These are phyloP conservation scores for Dissophora ornata DNA, from an alignment of 192 early-diverging fungal genomes.

Conservation along the genomic window DNA sequence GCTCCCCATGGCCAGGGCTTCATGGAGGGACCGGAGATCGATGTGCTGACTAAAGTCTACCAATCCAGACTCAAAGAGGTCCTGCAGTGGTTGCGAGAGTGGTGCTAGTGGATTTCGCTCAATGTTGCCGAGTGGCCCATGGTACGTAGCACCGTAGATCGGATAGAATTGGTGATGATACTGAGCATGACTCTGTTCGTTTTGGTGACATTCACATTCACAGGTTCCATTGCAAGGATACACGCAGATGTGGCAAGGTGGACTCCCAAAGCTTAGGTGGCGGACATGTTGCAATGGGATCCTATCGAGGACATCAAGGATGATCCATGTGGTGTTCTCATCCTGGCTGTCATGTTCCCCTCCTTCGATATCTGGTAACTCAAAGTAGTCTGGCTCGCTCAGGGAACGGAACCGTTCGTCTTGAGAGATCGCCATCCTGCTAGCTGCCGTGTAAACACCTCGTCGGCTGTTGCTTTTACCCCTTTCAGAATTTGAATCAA, in stretches of 20 bases:
- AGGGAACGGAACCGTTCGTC: conserved; percentile 21
- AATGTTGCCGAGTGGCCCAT: not conserved
- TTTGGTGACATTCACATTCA: conserved; percentile 36
- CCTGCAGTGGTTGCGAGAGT: conserved; percentile 28
- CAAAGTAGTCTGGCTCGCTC: conserved; percentile 9
- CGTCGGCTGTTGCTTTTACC: not conserved
- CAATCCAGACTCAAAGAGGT: conserved; percentile 24
- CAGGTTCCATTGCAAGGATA: conserved; percentile 28
- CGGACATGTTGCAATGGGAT: conserved; percentile 18
- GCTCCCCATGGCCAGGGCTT: not conserved
- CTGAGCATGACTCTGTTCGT: conserved; percentile 5
- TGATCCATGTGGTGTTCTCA: conserved; percentile 26
- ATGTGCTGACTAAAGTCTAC: conserved; percentile 36
- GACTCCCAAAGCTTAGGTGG: conserved; percentile 27
- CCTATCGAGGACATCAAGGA: conserved; percentile 21
- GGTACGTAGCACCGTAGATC: not conserved
- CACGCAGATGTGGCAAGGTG: conserved; percentile 32
- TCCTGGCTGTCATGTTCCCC: conserved; percentile 1
- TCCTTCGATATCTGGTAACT: conserved; percentile 10
- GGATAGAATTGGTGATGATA: not conserved
- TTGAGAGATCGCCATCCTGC: not conserved
- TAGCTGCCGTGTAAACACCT: not conserved
- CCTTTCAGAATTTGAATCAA: too few species aligned
- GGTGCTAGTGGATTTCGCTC: not conserved
- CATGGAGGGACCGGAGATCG: conserved; percentile 16